Conservation (phyloP, 495 filamentous ascomycete genomes). For the Lophiotrema nucula region DNA sequence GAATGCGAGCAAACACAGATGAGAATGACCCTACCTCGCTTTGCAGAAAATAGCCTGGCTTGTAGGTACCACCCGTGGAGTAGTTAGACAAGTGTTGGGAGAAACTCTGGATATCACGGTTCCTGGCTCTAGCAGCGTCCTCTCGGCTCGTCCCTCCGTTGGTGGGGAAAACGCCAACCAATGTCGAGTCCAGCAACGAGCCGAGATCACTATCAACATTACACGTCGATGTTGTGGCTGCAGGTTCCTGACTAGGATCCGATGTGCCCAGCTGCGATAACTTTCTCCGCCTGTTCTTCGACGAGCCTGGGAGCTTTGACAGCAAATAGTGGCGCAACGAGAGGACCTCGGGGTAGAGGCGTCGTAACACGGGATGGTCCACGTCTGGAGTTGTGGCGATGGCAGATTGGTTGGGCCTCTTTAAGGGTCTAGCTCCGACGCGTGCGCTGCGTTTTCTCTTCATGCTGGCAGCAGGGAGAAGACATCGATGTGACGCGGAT, state of each 20-base stretch:
- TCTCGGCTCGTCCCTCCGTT: constrained; percentile 37
- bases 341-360: constrained; percentile 68
- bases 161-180: constrained; percentile 54
- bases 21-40: constrained; percentile 51
- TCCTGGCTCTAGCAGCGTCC: constrained; percentile 43
- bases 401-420: constrained; percentile 32
- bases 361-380: constrained; percentile 66
- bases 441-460: constrained; percentile 31
- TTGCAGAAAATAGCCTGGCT: constrained; percentile 44
- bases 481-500: constrained; percentile 17
- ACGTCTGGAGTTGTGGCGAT: constrained; percentile 26
- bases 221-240: constrained; percentile 34
- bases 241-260: constrained; percentile 25
- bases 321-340: constrained; percentile 73
- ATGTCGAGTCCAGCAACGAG: constrained; percentile 62
- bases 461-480: constrained; percentile 17
- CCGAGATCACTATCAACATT: constrained; percentile 49
- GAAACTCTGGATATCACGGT: constrained; percentile 62
- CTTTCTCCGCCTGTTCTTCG: constrained; percentile 53
- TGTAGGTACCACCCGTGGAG: constrained; percentile 31
- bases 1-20: constrained; percentile 35
- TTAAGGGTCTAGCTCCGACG: constrained; percentile 17
- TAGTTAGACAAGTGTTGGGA: constrained; percentile 61
- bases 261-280: constrained; percentile 38
- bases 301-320: constrained; percentile 50